Percentiles rank a stretch among this genome's conserved stretches.
These are phyloP conservation scores for Boletus sp. DNA, from an alignment of 768 basidiomycete genomes.

Conservation along the genomic window DNA sequence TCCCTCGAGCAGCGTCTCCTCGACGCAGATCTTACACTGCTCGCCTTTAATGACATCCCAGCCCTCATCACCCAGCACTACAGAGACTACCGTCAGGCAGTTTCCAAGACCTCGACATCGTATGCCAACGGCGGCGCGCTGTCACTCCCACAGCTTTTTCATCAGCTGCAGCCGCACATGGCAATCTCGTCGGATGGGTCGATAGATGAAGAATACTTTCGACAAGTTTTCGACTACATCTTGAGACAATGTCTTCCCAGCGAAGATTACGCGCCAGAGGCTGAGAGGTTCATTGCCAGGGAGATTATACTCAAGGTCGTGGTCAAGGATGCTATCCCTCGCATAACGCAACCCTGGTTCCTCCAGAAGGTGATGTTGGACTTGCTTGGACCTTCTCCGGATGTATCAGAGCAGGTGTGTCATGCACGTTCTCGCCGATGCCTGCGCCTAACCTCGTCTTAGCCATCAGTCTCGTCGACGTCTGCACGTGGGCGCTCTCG, in stretches of 20 bases:
- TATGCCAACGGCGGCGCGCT: conserved; percentile 68
- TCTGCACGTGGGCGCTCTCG: conserved; percentile 33
- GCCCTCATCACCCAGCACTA: conserved; percentile 71
- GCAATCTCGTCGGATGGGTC: conserved; percentile 65
- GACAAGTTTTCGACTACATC: conserved; percentile 74
- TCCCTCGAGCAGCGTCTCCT: conserved; percentile 56
- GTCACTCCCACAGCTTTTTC: conserved; percentile 66
- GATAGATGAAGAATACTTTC: conserved; percentile 72
- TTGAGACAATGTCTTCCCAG: conserved; percentile 69
- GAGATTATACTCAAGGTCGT: conserved; percentile 82
- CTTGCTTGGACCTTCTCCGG: conserved; percentile 50
- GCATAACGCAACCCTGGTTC: conserved; percentile 87
- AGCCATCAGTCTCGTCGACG: conserved; percentile 23
- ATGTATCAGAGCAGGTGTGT: conserved; percentile 22
- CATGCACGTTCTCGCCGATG: neutral
- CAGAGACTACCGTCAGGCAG: conserved; percentile 70
- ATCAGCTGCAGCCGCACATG: conserved; percentile 81
- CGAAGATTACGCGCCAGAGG: conserved; percentile 68
- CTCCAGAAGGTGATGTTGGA: conserved; percentile 68
- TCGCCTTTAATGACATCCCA: conserved; percentile 64
- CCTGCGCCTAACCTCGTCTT: neutral
- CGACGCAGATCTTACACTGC: conserved; percentile 52
- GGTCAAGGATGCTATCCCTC: conserved; percentile 62
- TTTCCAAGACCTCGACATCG: conserved; percentile 57
- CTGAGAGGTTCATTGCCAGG: conserved; percentile 78